Evolutionary conservation across 2,329 filamentous ascomycete genomes (phyloP), one percentile per base, ranked within the genome.

Genomic region (Colletotrichum simmondsii): DNA sequence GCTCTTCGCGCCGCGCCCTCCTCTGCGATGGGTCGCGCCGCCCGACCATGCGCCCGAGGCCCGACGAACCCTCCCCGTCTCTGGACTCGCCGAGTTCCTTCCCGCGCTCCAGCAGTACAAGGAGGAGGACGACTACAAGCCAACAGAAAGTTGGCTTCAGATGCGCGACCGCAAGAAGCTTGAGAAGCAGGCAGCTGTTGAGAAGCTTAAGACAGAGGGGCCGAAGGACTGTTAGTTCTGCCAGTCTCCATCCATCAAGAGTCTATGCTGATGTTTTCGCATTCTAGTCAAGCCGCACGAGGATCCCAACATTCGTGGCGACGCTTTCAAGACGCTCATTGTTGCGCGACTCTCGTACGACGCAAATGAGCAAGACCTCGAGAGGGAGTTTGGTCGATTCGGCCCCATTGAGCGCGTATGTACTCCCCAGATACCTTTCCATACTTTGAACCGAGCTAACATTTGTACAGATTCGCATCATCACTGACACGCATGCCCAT

Each of bases 251-350:
- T 16, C 10, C 14, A 30, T 14, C 12, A 16, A n/a, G n/a, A 8
- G 66, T 78, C 35, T 71, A 24, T 74, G 63, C 76, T 77, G 70
- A 79, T 69, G 60, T 59, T 4, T 14, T 24, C 64, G 35, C 46
- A 5, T 32, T 75, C 49, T 76, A 95, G 95, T 94, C 83, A 94
- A 96, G 75, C 96, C 97, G 7, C 85, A 87, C 28, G 92, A 97
- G 49, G 97, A 99, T 79, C 90, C 93, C 14, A 97, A 98, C 78
- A 93, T 98, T 76, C 91, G 95, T 75, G 96, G 97, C 69, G 95
- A 98, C 85, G 93, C 96, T 2, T 98, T 97, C 87, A 97, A 94
- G 85, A 99, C 97, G 16, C 87, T 99, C 63, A 97, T 99, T 79
- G 94, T 98, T 67, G 93, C 94, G 65, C 92, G 97, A 67, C 88